Base-by-base conservation (phyloP, 78 protist genomes). In the Tieghemostelium lacteum region DNA sequence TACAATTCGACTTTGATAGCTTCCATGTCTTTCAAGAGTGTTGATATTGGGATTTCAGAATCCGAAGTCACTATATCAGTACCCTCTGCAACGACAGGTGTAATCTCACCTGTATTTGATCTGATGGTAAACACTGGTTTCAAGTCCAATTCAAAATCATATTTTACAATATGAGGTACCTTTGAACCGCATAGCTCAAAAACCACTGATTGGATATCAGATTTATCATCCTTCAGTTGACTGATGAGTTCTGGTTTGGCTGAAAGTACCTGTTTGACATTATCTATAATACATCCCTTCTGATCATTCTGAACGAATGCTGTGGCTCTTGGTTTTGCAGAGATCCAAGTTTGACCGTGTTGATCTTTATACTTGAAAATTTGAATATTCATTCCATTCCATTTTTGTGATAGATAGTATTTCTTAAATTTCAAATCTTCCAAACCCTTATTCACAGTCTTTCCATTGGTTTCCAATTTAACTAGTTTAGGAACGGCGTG, bases 311-410 rank as follows among this genome's bases (percentile, higher is more conserved):
- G 12, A n/a, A 77, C 16, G 52, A 77, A 77, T 36, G 71, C 34
- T n/a, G 69, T 26, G 19, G 75, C 69, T 54, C 88, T 63, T 42
- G 88, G 88, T 36, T 69, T 63, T 4, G 67, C 60, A 57, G 57
- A n/a, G 26, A 77, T 54, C 34, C n/a, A 77, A 2, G 39, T 2
- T 1, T 77, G 63, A n/a, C 67, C 63, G 52, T 42, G 24, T 0
- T 22, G 22, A 65, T 67, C 88, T 36, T 7, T 33, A 42, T 77
- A 77, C 28, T 77, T 77, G 28, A 77, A 77, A 31, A 77, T 33
- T 28, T 77, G 88, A 37, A 77, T 77, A 65, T 77, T 77, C 88
- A 77, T 77, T 14, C 88, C 88, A 77, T 77, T 77, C 88, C 88
- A 77, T 37, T 77, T 77, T 20, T 77, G 63, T 29, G 88, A 52